Percentiles rank a stretch among this genome's conserved stretches.
Conservation (phyloP, 306 rosid species). For the Potentilla sterilis region DNA sequence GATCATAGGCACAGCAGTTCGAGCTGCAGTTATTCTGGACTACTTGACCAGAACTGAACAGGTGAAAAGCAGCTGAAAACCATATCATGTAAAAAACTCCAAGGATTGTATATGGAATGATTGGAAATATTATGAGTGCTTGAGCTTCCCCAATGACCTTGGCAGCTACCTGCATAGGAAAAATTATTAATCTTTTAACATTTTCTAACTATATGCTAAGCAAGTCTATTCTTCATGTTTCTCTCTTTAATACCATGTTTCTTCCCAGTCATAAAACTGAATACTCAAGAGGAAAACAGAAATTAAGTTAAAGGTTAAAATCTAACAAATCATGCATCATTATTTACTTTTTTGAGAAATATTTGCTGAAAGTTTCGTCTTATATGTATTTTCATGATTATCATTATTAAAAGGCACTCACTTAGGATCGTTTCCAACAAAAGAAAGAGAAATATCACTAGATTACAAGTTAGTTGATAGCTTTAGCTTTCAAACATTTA, state of each 20-base stretch:
- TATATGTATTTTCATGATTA: not conserved
- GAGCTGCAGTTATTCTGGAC: slow-evolving; percentile 76
- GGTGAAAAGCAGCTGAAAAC: slow-evolving; percentile 79
- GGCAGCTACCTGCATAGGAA: slow-evolving; percentile 71
- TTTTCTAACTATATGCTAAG: not conserved
- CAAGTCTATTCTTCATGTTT: not conserved
- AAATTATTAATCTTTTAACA: not conserved
- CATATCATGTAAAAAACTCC: slow-evolving; percentile 88
- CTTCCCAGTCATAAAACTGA: not conserved
- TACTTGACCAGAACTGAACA: slow-evolving; percentile 87
- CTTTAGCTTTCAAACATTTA: not conserved
- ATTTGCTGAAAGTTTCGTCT: not conserved
- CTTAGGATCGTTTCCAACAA: not conserved
- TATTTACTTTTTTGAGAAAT: not conserved
- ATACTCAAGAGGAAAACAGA: not conserved
- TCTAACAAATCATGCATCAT: not conserved
- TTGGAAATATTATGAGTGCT: slow-evolving; percentile 76
- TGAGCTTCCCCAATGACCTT: slow-evolving; percentile 95
- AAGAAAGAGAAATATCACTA: not conserved
- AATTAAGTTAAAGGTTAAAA: not conserved
- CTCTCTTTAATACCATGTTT: not conserved
- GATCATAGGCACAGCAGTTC: slow-evolving; percentile 80
- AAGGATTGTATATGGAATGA: slow-evolving; percentile 78
- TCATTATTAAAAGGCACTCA: not conserved
- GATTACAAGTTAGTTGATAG: not conserved